These are phyloP conservation scores for Setaria viridis DNA, from an alignment of 202 grass and related monocot genomes.

Conservation along the genomic window DNA sequence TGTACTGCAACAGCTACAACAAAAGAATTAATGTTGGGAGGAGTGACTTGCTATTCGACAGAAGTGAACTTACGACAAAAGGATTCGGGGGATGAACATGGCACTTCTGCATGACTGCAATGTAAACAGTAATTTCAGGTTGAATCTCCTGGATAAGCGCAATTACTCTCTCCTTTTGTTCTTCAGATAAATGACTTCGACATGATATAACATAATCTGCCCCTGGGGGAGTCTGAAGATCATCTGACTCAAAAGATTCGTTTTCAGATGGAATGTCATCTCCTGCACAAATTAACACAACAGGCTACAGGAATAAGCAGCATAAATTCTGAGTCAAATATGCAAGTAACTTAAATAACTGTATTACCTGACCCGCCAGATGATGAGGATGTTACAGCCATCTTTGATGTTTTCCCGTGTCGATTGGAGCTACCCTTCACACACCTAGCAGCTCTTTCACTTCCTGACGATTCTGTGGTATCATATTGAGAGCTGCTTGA, in stretches of 20 bases:
- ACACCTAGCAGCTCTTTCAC: neutral
- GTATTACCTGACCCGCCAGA: constrained; percentile 42
- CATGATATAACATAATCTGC: constrained; percentile 24
- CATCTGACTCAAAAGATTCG: constrained; percentile 17
- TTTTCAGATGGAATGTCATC: constrained; percentile 22
- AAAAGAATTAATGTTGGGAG: neutral
- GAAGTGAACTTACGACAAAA: constrained; percentile 41
- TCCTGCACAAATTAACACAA: constrained; percentile 37
- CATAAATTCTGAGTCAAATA: neutral
- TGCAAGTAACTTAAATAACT: constrained; percentile 4
- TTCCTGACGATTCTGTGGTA: constrained; percentile 6
- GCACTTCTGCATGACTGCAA: constrained; percentile 30
- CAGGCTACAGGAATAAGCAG: neutral
- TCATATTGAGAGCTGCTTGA: constrained; percentile 12
- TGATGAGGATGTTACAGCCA: neutral
- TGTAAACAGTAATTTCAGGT: constrained; percentile 39
- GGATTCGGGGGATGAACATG: constrained; percentile 11
- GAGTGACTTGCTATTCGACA: neutral
- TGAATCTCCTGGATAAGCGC: constrained; percentile 23
- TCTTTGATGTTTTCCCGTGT: constrained; percentile 25
- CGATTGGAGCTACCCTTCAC: neutral
- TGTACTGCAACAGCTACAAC: neutral
- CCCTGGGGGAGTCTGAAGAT: neutral
- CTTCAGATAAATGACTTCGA: neutral
- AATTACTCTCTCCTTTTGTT: constrained; percentile 34